Conservation (phyloP, 2,329 filamentous ascomycete genomes). For the Aspergillus pseudoglaucus region DNA sequence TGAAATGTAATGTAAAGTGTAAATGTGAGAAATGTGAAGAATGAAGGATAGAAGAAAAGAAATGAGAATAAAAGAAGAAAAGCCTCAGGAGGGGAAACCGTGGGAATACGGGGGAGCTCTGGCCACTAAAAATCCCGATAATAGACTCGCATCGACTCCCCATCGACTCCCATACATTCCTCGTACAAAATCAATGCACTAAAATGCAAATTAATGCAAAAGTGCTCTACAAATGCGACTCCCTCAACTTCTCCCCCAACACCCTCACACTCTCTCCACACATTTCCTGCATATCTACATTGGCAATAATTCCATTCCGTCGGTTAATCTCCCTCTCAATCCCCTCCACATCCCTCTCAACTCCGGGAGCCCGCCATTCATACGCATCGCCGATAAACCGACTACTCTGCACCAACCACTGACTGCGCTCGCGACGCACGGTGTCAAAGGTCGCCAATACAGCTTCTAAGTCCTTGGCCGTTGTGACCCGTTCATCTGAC, state of each 20-base stretch:
- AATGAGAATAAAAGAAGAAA: conserved; percentile 7
- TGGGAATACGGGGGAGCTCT: conserved; percentile 3
- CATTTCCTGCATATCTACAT: neutral
- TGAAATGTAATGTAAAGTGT: too few species aligned
- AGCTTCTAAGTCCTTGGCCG: conserved; percentile 18
- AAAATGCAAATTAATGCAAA: neutral
- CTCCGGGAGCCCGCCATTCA: conserved; percentile 5
- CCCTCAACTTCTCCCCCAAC: neutral
- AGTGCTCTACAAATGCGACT: neutral
- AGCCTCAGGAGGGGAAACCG: conserved; percentile 5
- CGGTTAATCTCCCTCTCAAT: neutral
- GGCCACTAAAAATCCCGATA: too few species aligned
- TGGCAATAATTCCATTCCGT: neutral
- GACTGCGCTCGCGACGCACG: conserved; percentile 4
- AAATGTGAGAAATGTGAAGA: too few species aligned
- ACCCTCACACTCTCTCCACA: neutral
- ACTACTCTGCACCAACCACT: conserved; percentile 7
- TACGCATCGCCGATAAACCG: conserved; percentile 7
- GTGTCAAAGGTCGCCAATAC: conserved; percentile 23
- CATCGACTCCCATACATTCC: too few species aligned
- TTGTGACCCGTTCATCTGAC: conserved; percentile 15
- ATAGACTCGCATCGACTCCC: too few species aligned
- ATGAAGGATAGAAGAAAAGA: conserved; percentile 5
- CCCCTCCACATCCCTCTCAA: neutral
- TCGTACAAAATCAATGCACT: neutral